These are phyloP conservation scores for Phanerodontia chrysosporium DNA, from an alignment of 768 basidiomycete species.

Conservation along the genomic window DNA sequence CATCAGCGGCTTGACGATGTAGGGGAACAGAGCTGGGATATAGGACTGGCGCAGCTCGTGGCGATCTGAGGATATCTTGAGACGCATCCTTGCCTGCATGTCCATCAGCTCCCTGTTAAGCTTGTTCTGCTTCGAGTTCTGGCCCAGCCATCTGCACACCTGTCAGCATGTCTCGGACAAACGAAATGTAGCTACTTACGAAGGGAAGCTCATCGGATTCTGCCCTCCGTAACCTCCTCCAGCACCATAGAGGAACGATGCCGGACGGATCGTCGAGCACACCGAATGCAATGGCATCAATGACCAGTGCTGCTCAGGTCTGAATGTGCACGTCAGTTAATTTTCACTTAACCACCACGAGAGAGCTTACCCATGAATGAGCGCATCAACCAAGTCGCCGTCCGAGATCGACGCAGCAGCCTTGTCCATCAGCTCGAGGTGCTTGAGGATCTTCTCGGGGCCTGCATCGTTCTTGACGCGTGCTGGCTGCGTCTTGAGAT, in stretches of 20 bases:
- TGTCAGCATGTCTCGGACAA: not conserved
- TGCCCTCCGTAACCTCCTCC: conserved; percentile 64
- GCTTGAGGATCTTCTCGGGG: conserved; percentile 62
- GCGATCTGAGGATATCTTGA: conserved; percentile 89
- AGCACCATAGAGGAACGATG: conserved; percentile 75
- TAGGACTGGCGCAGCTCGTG: conserved; percentile 89
- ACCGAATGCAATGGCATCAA: conserved; percentile 93
- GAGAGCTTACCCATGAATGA: conserved; percentile 83
- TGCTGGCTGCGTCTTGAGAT: conserved; percentile 78
- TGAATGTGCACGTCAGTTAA: conserved; percentile 27
- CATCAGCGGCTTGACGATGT: conserved; percentile 75
- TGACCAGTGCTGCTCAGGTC: conserved; percentile 93
- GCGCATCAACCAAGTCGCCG: conserved; percentile 85
- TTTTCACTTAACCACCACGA: not conserved
- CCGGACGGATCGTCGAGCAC: conserved; percentile 84
- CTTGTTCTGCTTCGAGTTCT: conserved; percentile 92
- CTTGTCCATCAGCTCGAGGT: conserved; percentile 75
- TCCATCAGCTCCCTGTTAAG: conserved; percentile 78
- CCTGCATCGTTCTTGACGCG: conserved; percentile 54
- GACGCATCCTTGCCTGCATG: conserved; percentile 92
- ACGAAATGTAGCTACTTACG: conserved; percentile 44
- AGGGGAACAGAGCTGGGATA: conserved; percentile 80
- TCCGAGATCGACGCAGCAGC: conserved; percentile 94
- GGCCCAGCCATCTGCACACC: conserved; percentile 82
- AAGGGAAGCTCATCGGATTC: conserved; percentile 73